Evolutionary conservation across 352 stramenopile genomes (phyloP).

Genomic region (Phytophthora litchii): DNA sequence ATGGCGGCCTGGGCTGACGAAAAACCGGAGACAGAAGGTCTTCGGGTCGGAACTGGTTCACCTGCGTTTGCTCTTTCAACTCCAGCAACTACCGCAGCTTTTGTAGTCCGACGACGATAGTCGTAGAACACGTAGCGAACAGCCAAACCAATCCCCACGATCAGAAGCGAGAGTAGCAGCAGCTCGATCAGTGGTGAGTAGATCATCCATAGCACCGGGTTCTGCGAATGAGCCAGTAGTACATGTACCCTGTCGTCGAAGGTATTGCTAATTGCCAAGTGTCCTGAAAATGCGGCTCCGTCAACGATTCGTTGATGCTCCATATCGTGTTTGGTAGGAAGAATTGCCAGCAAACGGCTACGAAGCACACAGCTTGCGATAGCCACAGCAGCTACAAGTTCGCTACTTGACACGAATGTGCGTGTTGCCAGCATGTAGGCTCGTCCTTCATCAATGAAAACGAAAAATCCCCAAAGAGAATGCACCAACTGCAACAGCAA

Average conservation of each 20-base stretch:
- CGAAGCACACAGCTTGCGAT: slow-evolving; percentile 19
- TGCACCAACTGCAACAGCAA: slow-evolving; percentile 44
- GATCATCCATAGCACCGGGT: slow-evolving; percentile 41
- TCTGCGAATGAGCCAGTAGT: slow-evolving; percentile 27
- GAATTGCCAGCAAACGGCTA: slow-evolving; percentile 30
- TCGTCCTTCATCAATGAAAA: slow-evolving; percentile 38
- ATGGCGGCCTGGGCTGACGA: slow-evolving; percentile 20
- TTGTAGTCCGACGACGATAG: slow-evolving; percentile 5
- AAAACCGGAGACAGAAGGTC: slow-evolving; percentile 16
- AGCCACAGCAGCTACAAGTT: slow-evolving; percentile 37
- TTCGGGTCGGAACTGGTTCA: background rate
- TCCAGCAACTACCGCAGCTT: slow-evolving; percentile 1
- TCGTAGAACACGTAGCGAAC: slow-evolving; percentile 26
- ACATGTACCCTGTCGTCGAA: slow-evolving; percentile 35
- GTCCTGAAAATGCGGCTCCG: slow-evolving; percentile 26
- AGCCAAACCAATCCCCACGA: slow-evolving; percentile 15
- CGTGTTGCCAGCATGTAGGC: slow-evolving; percentile 41
- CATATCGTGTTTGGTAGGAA: slow-evolving; percentile 36
- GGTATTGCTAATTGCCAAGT: slow-evolving; percentile 40
- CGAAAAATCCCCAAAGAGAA: slow-evolving; percentile 32
- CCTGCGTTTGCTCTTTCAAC: slow-evolving; percentile 2
- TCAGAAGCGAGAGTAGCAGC: slow-evolving; percentile 28
- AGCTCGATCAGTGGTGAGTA: slow-evolving; percentile 38
- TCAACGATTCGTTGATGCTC: slow-evolving; percentile 41
- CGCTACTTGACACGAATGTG: slow-evolving; percentile 43